Conservation (phyloP, 306 rosid species). For the Prunus salicina region DNA sequence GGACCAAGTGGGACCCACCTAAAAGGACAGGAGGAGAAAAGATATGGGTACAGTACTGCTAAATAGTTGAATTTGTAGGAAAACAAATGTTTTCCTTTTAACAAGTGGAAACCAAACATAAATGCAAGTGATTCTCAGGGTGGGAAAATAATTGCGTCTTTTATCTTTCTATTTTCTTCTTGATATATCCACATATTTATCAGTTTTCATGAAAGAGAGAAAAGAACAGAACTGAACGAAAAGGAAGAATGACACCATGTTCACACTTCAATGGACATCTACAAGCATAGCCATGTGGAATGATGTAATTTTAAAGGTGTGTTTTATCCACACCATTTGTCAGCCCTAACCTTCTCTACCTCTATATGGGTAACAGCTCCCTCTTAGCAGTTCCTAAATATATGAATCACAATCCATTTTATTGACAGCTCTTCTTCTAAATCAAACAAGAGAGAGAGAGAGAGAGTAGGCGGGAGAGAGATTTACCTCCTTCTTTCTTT, state of each 20-base stretch:
- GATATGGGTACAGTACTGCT: neutral
- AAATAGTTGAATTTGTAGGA: neutral
- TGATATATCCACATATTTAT: neutral
- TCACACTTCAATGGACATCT: neutral
- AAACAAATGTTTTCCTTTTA: neutral
- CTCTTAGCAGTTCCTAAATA: neutral
- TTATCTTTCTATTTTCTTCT: neutral
- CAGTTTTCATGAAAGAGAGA: neutral
- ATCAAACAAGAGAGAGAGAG: neutral
- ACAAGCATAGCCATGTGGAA: neutral
- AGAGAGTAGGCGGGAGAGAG: neutral
- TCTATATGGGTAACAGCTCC: neutral
- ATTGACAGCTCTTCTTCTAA: neutral
- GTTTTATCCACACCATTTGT: neutral
- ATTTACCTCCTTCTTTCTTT: conserved; percentile 83
- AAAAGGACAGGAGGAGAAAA: neutral
- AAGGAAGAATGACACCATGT: neutral
- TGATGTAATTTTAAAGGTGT: neutral
- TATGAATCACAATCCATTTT: neutral
- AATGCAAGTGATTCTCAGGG: neutral
- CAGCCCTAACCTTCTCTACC: neutral
- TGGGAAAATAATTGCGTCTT: neutral
- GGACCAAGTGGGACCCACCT: neutral
- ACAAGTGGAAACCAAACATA: neutral
- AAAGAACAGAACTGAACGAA: neutral